Evolutionary conservation across 768 basidiomycete genomes (phyloP), one percentile per base, ranked within the genome.

Genomic region (Galerina sulciceps): DNA sequence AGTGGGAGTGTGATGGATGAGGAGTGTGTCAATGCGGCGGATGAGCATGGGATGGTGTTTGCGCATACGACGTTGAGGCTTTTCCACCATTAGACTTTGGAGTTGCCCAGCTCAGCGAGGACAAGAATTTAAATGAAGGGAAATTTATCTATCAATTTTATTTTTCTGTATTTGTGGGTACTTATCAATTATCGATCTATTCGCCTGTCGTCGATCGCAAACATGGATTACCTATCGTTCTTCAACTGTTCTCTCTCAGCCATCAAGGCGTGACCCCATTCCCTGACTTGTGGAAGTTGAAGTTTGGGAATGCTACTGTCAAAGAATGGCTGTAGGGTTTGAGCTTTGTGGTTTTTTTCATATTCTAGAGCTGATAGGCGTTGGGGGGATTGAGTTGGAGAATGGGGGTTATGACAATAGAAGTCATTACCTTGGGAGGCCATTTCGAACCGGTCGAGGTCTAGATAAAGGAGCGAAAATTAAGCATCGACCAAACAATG

Each of bases 1-100:
- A 86, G 89, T 49, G 97, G 97, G 47, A 95, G 93, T 65, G 94
- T 99, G 59, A 99, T 99, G 96, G 97, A 99, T 69, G 86, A 75
- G 44, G 96, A 96, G 73, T 96, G 97, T 68, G 89, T 99, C 79
- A 94, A 93, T 76, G 93, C 94, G 2, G 96, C 96, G 10, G 89
- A 99, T 74, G 97, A 99, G 76, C 89, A 92, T 66, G 84, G 78
- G 38, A 92, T 98, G 43, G 91, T 96, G 58, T 99, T 97, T 75
- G 89, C 88, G 46, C 95, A 97, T 72, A 97, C 94, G 4, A 81
- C 85, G 45, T 71, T 97, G 67, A 81, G 96, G 64, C 77, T 98
- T 63, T 97, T 98, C 88, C 94, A 96, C 67, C 93, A 94, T 71
- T 95, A 79, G 72, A 13, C 14, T 11, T 18, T 37, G 44, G 45